These are phyloP conservation scores for Fusarium algeriense DNA, from an alignment of 2,329 filamentous ascomycete genomes.

Conservation along the genomic window DNA sequence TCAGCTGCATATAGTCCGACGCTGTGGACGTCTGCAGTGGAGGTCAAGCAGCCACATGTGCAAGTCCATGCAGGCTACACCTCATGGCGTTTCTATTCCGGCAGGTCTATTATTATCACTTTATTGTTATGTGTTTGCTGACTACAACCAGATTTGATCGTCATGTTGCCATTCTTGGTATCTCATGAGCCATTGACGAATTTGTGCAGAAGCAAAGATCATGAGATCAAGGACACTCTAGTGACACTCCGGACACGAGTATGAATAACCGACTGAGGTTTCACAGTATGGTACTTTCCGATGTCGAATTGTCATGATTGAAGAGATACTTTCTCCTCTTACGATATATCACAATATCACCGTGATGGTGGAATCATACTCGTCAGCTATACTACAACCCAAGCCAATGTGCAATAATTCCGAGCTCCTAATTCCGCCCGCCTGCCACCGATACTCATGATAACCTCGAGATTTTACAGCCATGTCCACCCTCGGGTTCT, in stretches of 20 bases:
- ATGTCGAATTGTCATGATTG: neutral
- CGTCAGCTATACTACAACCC: conserved; percentile 28
- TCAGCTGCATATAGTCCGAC: conserved; percentile 30
- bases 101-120: conserved; percentile 26
- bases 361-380: conserved; percentile 10
- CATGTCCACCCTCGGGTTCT: conserved; percentile 39
- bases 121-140: conserved; percentile 4
- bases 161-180: conserved; percentile 13
- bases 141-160: conserved; percentile 19
- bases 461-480: conserved; percentile 21
- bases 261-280: conserved; percentile 25
- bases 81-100: conserved; percentile 16
- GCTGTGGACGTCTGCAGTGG: conserved; percentile 21
- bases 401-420: conserved; percentile 11
- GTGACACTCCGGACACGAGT: conserved; percentile 7
- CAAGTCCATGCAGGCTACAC: neutral
- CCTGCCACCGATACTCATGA: conserved; percentile 15
- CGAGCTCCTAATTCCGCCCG: conserved; percentile 14
- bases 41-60: conserved; percentile 17
- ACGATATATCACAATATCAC: conserved; percentile 17
- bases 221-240: neutral
- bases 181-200: neutral
- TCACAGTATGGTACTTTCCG: conserved; percentile 19
- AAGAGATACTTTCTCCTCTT: neutral
- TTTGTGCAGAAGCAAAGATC: neutral